phyloP scores from a whole-genome alignment of 73 alveolate species.

The Urostyla sp. region DNA sequence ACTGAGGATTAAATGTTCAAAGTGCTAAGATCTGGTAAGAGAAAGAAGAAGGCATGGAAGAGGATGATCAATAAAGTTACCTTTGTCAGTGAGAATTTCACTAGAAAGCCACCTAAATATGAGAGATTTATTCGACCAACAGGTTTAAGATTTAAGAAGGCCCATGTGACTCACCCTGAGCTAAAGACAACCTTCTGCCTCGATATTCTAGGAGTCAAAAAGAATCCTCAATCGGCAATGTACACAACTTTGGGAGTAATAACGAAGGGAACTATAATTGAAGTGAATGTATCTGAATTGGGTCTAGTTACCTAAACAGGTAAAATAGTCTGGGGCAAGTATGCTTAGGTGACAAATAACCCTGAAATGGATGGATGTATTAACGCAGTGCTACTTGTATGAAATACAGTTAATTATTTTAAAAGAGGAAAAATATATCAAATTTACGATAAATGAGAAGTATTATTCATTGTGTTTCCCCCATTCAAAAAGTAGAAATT shows the following conservation, averaged over 20 bases:
- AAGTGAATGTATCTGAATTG: conserved; percentile 96
- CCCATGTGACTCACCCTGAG: conserved; percentile 99
- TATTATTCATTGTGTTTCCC: no score
- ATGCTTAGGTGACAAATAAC: conserved; percentile 97
- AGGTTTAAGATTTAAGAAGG: conserved; percentile 97
- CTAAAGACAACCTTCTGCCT: conserved; percentile 96
- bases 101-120: conserved; percentile 98
- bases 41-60: conserved; percentile 98
- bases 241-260: conserved; percentile 98
- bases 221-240: conserved; percentile 96
- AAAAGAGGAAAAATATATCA: no score
- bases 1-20: conserved; percentile 99
- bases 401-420: no score
- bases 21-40: conserved; percentile 94
- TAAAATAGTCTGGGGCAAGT: conserved; percentile 98
- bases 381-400: conserved; percentile 95
- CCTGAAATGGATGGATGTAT: conserved; percentile 99
- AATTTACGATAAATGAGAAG: no score
- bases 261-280: conserved; percentile 97
- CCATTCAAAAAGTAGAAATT: no score
- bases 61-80: conserved; percentile 96
- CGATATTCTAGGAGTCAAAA: conserved; percentile 97
- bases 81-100: conserved; percentile 96
- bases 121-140: conserved; percentile 99
- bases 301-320: conserved; percentile 98